Evolutionary conservation across 257 asterid species (phyloP), one percentile per base, ranked within the genome.

Genomic region (Eustoma russellianum): DNA sequence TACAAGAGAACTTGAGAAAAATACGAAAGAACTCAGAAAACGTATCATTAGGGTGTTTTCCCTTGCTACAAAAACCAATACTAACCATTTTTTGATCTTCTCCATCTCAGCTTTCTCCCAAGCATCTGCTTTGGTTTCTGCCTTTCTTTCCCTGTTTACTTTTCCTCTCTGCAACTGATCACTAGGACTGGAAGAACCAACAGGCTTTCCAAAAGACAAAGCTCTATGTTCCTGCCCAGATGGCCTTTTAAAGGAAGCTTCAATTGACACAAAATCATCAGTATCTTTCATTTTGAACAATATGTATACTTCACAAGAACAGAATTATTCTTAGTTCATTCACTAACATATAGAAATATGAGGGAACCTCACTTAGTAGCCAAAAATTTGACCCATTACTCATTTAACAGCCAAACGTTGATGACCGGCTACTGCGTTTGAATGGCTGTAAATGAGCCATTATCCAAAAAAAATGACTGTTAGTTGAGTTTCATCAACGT

Each of bases 51-150:
- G n/a, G n/a, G n/a, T n/a, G n/a, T 52, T 14, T 52, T 30, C 13
- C 34, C n/a, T 0, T 18, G 7, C 11, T 15, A 12, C 9, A 6
- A 5, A 30, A 17, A 47, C 16, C 33, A 17, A 35, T 16, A 16
- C 24, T 35, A 12, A 85, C 95, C 89, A 62, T 65, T 76, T 80
- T 15, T 71, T 79, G 43, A 82, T 72, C 69, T 74, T 79, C 9
- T 63, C 77, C 66, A 80, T 60, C 55, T 78, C 77, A 54, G 87
- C 70, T 66, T 66, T 74, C 66, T 76, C 89, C 93, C 89, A 79
- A 66, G 83, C 73, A 59, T 82, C 83, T 59, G 86, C 68, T 65
- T 63, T 66, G 63, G 67, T 54, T 24, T 70, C 74, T 38, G 65
- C 45, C 41, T 34, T 71, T 54, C 63, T 49, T 13, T 53, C 40